A percentile compares a stretch with the other conserved stretches of the same genome.
Evolutionary conservation across 176 grass and related monocot genomes (phyloP).

Genomic region (Phoenix dactylifera): DNA sequence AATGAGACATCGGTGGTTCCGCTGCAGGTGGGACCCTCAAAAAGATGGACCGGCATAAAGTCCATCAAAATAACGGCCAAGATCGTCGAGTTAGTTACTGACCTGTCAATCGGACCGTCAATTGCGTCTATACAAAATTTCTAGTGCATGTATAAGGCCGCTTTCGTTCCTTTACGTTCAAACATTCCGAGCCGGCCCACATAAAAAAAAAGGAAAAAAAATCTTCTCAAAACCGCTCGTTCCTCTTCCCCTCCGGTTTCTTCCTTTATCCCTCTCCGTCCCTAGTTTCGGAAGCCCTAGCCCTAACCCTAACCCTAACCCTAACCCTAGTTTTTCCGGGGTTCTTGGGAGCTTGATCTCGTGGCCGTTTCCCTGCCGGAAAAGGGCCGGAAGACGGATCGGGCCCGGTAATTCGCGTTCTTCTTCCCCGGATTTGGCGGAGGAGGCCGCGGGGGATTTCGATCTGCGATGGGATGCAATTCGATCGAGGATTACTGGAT

Average conservation of each 20-base stretch:
- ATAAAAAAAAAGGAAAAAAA: background rate
- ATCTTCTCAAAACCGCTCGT: background rate
- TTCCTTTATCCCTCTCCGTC: background rate
- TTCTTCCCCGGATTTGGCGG: background rate
- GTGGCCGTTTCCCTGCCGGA: too few species aligned
- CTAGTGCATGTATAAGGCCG: too few species aligned
- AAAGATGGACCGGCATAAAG: too few species aligned
- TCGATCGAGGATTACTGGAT: slow-evolving; percentile 44
- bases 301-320: slow-evolving; percentile 4
- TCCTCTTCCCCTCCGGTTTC: background rate
- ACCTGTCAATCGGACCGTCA: too few species aligned
- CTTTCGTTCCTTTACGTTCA: background rate
- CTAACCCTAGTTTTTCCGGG: background rate
- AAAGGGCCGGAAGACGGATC: too few species aligned
- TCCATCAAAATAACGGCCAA: too few species aligned
- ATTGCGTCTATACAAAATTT: too few species aligned
- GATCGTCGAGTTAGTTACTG: too few species aligned
- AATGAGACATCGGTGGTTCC: background rate
- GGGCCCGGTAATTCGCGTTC: background rate
- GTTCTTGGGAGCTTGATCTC: background rate
- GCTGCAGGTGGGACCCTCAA: too few species aligned
- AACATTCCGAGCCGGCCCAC: background rate
- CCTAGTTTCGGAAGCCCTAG: background rate
- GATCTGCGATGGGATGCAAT: slow-evolving; percentile 15
- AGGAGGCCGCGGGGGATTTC: background rate